These are phyloP conservation scores for Helichrysum umbraculigerum DNA, from an alignment of 129 eudicot species.

Conservation along the genomic window DNA sequence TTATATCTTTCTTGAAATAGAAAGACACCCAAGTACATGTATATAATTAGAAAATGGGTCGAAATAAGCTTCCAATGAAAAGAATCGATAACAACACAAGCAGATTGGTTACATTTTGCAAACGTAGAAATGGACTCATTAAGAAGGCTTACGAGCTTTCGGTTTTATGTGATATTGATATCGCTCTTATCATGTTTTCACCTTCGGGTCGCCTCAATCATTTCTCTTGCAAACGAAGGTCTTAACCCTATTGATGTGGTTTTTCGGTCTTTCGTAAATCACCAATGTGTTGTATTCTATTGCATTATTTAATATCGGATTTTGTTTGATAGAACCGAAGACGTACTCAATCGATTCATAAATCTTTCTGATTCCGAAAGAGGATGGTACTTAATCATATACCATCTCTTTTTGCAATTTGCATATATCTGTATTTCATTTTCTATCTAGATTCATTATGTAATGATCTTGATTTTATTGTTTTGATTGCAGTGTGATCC, in stretches of 20 bases:
- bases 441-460: not conserved
- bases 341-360: slow-evolving; percentile 59
- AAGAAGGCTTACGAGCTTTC: slow-evolving; percentile 87
- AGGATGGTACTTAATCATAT: slow-evolving; percentile 43
- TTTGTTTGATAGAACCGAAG: slow-evolving; percentile 50
- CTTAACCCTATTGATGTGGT: not conserved
- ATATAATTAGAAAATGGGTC: slow-evolving; percentile 61
- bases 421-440: not conserved
- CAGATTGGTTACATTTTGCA: slow-evolving; percentile 77
- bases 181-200: slow-evolving; percentile 78
- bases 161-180: slow-evolving; percentile 70
- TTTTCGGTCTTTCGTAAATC: no score
- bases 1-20: slow-evolving; percentile 48
- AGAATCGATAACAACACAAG: slow-evolving; percentile 72
- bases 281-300: no score
- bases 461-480: slow-evolving; percentile 16
- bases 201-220: slow-evolving; percentile 74
- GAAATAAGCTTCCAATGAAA: slow-evolving; percentile 74
- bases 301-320: not conserved
- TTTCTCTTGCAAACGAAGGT: slow-evolving; percentile 76
- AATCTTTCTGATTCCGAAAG: slow-evolving; percentile 73
- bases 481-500: slow-evolving; percentile 56
- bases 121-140: slow-evolving; percentile 82
- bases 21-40: slow-evolving; percentile 22
- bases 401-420: not conserved